Evolutionary conservation across 352 stramenopile genomes (phyloP).

Genomic region (Phytopythium chamaehyphon): DNA sequence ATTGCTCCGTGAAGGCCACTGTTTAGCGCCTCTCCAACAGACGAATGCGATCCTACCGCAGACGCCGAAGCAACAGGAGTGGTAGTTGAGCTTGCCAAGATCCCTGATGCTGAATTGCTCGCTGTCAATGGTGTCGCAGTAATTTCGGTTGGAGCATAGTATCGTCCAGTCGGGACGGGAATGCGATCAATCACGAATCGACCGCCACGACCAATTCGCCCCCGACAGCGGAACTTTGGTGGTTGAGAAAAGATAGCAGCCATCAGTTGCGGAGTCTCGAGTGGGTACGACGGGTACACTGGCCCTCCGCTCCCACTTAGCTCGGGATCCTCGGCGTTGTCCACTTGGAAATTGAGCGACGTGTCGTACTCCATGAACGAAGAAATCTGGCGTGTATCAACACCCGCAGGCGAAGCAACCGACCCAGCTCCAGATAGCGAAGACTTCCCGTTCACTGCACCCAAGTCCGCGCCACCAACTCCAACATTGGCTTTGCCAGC

Average conservation of each 20-base stretch:
- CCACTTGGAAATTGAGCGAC: conserved; percentile 54
- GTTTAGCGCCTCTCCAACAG: conserved; percentile 31
- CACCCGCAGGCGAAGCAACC: conserved; percentile 7
- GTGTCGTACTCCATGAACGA: conserved; percentile 81
- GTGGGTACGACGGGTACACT: conserved; percentile 62
- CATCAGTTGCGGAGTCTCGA: conserved; percentile 56
- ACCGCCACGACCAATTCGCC: conserved; percentile 66
- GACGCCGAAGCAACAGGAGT: background rate
- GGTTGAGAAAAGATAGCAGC: conserved; percentile 63
- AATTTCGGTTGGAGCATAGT: conserved; percentile 47
- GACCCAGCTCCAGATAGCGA: background rate
- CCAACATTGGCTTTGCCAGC: background rate
- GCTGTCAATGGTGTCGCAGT: conserved; percentile 30
- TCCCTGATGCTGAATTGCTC: too few species aligned
- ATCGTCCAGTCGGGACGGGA: conserved; percentile 44
- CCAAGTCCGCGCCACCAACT: background rate
- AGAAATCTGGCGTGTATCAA: conserved; percentile 4
- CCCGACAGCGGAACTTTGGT: conserved; percentile 66
- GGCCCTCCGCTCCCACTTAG: conserved; percentile 14
- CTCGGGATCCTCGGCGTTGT: conserved; percentile 17
- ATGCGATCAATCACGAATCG: conserved; percentile 76
- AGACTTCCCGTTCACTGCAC: background rate
- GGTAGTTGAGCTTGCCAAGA: background rate
- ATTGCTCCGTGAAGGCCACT: conserved; percentile 46
- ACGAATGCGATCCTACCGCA: background rate